Evolutionary conservation across 495 filamentous ascomycete species (phyloP), one percentile per base, ranked within the genome.

Genomic region (Parathielavia appendiculata): DNA sequence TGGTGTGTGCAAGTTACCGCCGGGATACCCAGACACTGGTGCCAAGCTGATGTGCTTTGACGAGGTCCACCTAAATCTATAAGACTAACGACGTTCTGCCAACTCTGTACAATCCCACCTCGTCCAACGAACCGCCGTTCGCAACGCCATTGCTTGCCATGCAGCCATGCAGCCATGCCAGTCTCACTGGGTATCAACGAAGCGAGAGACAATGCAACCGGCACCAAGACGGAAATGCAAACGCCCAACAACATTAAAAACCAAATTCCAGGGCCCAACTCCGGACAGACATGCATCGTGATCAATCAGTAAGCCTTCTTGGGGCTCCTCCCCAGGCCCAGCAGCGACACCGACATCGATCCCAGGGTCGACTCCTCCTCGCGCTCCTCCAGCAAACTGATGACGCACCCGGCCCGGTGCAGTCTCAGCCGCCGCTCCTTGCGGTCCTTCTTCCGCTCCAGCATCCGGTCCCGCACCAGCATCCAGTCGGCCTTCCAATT

Each of bases 401-500:
- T 41, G 11, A 59, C 43, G 17, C 57, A 59, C n/a, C 51, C 41
- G 14, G 40, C 43, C 22, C 56, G 54, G 12, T 50, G 49, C 55
- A 58, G 44, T 13, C 59, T 46, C 51, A 23, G 16, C 6, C 52
- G 40, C 3, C 57, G 44, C 17, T 56, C 58, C 10, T 22, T 8
- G 36, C 64, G 62, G 17, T 48, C 58, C 46, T 62, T 63, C 43
- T 61, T 61, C 9, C 48, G 59, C 40, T 56, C 54, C n/a, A 62
- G 53, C 63, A 71, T 63, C 16, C 60, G 62, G 8, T 67, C 60
- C 22, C 69, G 61, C 35, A 77, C 59, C 7, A 58, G 51, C 7
- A 66, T 57, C 73, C 73, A 79, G 50, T 79, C 76, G 17, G 66
- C 54, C 58, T 75, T 76, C 74, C 75, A 79, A 39, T 72, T 71